Conservation (phyloP, 768 basidiomycete species). For the Hortiboletus campestris region DNA sequence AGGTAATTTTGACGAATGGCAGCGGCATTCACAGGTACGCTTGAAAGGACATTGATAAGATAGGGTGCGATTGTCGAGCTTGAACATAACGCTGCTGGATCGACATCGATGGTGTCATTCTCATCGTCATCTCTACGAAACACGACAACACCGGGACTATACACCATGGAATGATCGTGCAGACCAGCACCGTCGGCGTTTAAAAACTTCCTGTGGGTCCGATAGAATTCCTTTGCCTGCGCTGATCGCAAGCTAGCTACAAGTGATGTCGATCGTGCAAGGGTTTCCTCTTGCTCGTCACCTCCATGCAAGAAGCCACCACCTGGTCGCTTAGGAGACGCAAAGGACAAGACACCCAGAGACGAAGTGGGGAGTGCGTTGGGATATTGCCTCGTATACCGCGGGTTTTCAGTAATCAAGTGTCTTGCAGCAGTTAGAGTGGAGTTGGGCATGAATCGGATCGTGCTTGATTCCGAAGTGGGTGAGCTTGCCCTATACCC, state of each 20-base stretch:
- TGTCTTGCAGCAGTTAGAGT: slow-evolving; percentile 35
- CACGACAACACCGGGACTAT: slow-evolving; percentile 42
- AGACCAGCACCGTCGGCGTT: slow-evolving; percentile 39
- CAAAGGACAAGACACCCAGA: slow-evolving; percentile 42
- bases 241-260: slow-evolving; percentile 36
- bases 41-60: slow-evolving; percentile 39
- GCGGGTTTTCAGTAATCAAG: slow-evolving; percentile 15
- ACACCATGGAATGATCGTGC: slow-evolving; percentile 49
- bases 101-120: slow-evolving; percentile 20
- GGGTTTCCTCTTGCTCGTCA: slow-evolving; percentile 44
- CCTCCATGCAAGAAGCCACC: slow-evolving; percentile 46
- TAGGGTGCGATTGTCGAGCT: slow-evolving; percentile 38
- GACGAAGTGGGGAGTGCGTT: slow-evolving; percentile 25
- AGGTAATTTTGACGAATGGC: slow-evolving; percentile 39
- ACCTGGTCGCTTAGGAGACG: slow-evolving; percentile 43
- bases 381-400: slow-evolving; percentile 9
- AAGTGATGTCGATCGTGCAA: slow-evolving; percentile 42
- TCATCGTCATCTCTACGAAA: slow-evolving; percentile 41
- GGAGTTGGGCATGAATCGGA: slow-evolving; percentile 32
- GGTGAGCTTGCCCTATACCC: slow-evolving; percentile 8
- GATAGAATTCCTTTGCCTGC: slow-evolving; percentile 40
- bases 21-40: slow-evolving; percentile 43
- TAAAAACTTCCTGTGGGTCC: slow-evolving; percentile 35
- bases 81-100: slow-evolving; percentile 5
- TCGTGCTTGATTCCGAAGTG: slow-evolving; percentile 10